Evolutionary conservation across 257 asterid genomes (phyloP).

Genomic region (Euphrasia confusa): DNA sequence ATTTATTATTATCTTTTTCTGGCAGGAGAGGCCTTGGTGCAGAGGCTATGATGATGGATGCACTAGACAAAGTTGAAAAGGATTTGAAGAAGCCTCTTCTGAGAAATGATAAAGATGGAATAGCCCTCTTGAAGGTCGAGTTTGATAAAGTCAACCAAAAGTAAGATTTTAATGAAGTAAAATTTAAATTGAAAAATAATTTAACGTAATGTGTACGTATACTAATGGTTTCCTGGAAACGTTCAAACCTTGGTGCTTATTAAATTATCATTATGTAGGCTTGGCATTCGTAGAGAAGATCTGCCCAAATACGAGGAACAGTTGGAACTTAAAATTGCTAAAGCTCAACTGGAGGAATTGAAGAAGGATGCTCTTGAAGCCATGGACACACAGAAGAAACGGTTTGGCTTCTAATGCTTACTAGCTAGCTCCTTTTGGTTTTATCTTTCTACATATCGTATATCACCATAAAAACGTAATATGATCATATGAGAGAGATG

Average conservation of each 20-base stretch:
- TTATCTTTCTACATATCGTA: background rate
- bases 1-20: slow-evolving; percentile 14
- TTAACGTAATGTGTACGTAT: background rate
- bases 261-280: slow-evolving; percentile 40
- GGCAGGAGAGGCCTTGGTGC: slow-evolving; percentile 91
- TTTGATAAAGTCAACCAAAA: slow-evolving; percentile 88
- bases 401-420: background rate
- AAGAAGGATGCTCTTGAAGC: slow-evolving; percentile 83
- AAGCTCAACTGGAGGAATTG: slow-evolving; percentile 83
- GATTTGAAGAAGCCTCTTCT: slow-evolving; percentile 77
- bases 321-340: slow-evolving; percentile 78
- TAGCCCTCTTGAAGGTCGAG: slow-evolving; percentile 70
- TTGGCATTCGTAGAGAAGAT: slow-evolving; percentile 72
- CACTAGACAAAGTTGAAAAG: slow-evolving; percentile 83
- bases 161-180: slow-evolving; percentile 41
- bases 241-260: background rate
- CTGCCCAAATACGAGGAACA: slow-evolving; percentile 85
- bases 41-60: slow-evolving; percentile 80
- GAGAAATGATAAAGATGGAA: slow-evolving; percentile 90
- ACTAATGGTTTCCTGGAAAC: background rate
- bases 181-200: slow-evolving; percentile 13
- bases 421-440: background rate
- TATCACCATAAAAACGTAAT: background rate
- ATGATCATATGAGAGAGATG: slow-evolving; percentile 20
- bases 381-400: slow-evolving; percentile 89